phyloP scores from a whole-genome alignment of 2,329 filamentous ascomycete species.

The Pseudogymnoascus sp. region DNA sequence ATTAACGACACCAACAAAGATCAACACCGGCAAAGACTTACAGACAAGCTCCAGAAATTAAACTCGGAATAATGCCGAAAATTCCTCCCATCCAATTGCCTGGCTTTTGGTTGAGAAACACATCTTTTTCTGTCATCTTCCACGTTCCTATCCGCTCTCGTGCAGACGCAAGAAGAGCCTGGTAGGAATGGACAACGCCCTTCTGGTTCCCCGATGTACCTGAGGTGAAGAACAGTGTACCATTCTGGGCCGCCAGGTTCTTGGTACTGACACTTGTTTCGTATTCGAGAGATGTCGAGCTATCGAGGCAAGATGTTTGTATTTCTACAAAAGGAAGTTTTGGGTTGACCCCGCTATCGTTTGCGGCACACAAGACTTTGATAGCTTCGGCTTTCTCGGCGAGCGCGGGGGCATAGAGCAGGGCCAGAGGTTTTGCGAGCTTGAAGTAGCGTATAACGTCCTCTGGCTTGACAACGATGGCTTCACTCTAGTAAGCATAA shows the following conservation, averaged over 20 bases:
- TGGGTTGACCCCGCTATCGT: background rate
- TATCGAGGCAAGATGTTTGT: constrained; percentile 10
- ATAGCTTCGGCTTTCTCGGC: constrained; percentile 13
- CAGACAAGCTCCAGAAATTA: constrained; percentile 18
- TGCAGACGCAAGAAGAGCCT: constrained; percentile 18
- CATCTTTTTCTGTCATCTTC: constrained; percentile 17
- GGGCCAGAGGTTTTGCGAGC: constrained; percentile 14
- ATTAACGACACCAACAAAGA: background rate
- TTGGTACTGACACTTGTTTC: constrained; percentile 2
- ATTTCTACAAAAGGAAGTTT: constrained; percentile 14
- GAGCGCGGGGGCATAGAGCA: constrained; percentile 15
- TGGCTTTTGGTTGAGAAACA: constrained; percentile 16
- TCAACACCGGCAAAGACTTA: constrained; percentile 10
- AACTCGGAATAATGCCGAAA: constrained; percentile 17
- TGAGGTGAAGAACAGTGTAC: constrained; percentile 17
- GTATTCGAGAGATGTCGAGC: constrained; percentile 8
- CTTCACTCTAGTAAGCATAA: constrained; percentile 13
- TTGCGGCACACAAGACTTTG: constrained; percentile 11
- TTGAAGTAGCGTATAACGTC: constrained; percentile 16
- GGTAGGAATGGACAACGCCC: constrained; percentile 16
- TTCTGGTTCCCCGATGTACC: constrained; percentile 18
- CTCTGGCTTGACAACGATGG: constrained; percentile 17
- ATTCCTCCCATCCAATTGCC: constrained; percentile 19
- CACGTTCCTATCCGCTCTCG: constrained; percentile 17
- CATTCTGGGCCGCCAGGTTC: constrained; percentile 9